Percentiles rank a stretch among this genome's conserved stretches.
phyloP scores from a whole-genome alignment of 306 rosid species.

The Oxytropis ochrocephala region DNA sequence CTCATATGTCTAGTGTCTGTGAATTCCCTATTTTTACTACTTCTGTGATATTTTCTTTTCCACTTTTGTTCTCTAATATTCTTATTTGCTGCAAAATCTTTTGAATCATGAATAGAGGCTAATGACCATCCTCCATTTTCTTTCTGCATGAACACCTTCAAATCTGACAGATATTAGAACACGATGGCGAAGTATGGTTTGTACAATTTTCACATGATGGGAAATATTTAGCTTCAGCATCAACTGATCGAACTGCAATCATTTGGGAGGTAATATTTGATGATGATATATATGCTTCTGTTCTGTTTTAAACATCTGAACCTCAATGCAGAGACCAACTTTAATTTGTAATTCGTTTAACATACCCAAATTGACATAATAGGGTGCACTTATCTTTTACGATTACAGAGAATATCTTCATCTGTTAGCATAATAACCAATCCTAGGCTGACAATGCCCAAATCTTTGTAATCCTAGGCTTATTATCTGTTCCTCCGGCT shows the following conservation, averaged over 20 bases:
- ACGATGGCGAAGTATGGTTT: conserved; percentile 84
- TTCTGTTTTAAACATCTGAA: conserved; percentile 3
- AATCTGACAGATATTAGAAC: conserved; percentile 56
- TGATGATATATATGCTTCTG: conserved; percentile 15
- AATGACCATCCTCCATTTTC: conserved; percentile 5
- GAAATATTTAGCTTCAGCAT: conserved; percentile 84
- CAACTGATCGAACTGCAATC: conserved; percentile 71
- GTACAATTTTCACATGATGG: conserved; percentile 86
- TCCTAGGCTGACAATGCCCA: neutral
- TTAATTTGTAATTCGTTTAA: neutral
- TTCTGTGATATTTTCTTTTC: neutral
- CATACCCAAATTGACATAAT: neutral
- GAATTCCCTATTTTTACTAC: neutral
- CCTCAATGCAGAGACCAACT: neutral
- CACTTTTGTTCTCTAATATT: neutral
- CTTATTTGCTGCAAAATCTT: neutral
- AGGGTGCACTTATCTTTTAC: neutral
- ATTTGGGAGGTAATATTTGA: conserved; percentile 82
- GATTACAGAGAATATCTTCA: neutral
- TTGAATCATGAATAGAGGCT: neutral
- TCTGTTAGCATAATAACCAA: neutral
- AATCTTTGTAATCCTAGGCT: neutral
- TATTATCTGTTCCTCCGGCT: too few species aligned
- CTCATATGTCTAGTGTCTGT: neutral
- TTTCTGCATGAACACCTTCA: neutral